Conservation (phyloP, 1,284 basidiomycete species). For the Tilletia walkeri region DNA sequence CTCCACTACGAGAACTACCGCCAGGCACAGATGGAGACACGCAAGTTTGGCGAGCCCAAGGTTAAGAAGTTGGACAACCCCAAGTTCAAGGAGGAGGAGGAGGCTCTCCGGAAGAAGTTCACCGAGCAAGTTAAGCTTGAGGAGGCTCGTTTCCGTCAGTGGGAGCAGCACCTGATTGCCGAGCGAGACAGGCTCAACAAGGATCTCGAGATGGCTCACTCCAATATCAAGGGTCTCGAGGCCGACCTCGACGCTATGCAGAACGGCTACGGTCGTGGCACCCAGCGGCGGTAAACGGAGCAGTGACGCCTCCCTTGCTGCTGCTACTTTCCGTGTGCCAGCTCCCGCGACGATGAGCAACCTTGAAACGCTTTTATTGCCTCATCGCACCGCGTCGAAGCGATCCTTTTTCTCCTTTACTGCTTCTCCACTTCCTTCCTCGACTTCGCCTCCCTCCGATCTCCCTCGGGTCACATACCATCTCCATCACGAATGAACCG, state of each 20-base stretch:
- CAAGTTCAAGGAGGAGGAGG: constrained; percentile 99
- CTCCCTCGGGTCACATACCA: no score
- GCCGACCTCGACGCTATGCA: constrained; percentile 35
- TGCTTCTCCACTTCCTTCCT: background rate
- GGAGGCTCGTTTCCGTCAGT: constrained; percentile 95
- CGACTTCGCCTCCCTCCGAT: background rate
- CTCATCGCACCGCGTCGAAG: background rate
- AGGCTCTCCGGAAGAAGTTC: constrained; percentile 90
- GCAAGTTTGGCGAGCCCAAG: constrained; percentile 98
- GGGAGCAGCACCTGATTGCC: constrained; percentile 81
- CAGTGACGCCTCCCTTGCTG: background rate
- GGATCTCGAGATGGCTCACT: constrained; percentile 53
- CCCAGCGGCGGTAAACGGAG: constrained; percentile 6
- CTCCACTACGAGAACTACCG: constrained; percentile 97
- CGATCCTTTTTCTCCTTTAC: background rate
- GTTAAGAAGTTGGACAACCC: constrained; percentile 99
- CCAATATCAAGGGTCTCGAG: constrained; percentile 53
- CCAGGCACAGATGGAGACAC: constrained; percentile 98
- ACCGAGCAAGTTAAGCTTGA: constrained; percentile 99
- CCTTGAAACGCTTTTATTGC: background rate
- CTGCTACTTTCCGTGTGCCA: no score
- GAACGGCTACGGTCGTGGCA: constrained; percentile 14
- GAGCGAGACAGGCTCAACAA: constrained; percentile 55
- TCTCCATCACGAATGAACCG: no score
- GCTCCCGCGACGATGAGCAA: no score